Evolutionary conservation across 805 yeast species (phyloP).

Genomic region (Cyberlindnera americana): DNA sequence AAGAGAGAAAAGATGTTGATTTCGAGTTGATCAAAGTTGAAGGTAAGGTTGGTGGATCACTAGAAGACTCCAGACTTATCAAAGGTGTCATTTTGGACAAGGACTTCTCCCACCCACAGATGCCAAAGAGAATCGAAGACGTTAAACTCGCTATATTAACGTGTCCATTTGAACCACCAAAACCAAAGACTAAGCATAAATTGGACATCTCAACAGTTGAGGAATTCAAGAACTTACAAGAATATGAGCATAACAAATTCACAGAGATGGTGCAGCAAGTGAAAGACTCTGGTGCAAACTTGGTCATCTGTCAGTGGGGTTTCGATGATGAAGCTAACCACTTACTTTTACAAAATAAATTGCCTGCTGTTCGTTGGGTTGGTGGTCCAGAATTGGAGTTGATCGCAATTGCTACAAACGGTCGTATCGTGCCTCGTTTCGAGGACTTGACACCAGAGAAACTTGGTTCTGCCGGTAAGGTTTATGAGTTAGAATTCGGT

Average conservation of each 20-base stretch:
- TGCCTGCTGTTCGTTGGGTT: conserved; percentile 98
- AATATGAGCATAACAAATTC: conserved; percentile 88
- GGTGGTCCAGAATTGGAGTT: conserved; percentile 96
- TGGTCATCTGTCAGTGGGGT: conserved; percentile 99
- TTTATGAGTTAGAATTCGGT: conserved; percentile 89
- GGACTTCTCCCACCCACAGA: conserved; percentile 97
- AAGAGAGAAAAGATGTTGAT: conserved; percentile 91
- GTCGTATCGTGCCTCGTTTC: conserved; percentile 95
- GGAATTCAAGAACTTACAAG: conserved; percentile 87
- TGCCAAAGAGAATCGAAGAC: conserved; percentile 78
- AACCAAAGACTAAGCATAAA: conserved; percentile 98
- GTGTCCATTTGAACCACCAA: conserved; percentile 99
- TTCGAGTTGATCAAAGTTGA: conserved; percentile 94
- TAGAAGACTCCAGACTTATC: conserved; percentile 80
- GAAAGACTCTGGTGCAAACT: conserved; percentile 88
- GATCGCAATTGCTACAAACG: conserved; percentile 96
- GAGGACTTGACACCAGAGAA: conserved; percentile 83
- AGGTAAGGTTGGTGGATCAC: conserved; percentile 92
- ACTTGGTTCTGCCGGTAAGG: conserved; percentile 83
- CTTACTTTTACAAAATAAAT: conserved; percentile 75
- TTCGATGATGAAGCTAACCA: conserved; percentile 99
- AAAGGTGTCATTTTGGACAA: conserved; percentile 93
- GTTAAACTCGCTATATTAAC: conserved; percentile 93
- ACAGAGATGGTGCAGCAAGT: conserved; percentile 85
- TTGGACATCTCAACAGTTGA: conserved; percentile 90